Evolutionary conservation across 2,329 filamentous ascomycete genomes (phyloP).

Genomic region (Teratosphaeria nubilosa): DNA sequence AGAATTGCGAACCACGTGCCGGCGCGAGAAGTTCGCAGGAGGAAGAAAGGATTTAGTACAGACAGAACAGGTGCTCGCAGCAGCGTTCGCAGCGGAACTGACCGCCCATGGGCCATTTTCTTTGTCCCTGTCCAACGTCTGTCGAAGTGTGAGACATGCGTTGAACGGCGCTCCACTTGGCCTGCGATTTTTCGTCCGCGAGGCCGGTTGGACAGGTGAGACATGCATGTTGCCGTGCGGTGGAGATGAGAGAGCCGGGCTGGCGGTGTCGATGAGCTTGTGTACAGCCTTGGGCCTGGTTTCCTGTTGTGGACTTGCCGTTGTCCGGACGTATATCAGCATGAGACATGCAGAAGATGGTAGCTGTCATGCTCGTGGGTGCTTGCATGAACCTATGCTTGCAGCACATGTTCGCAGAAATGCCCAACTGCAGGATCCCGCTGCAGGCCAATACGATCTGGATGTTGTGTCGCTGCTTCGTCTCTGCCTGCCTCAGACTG

Average conservation of each 20-base stretch:
- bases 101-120: slow-evolving; percentile 3
- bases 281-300: neutral
- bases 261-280: neutral
- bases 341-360: neutral
- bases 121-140: slow-evolving; percentile 3
- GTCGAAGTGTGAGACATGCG: slow-evolving; percentile 5
- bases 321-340: neutral
- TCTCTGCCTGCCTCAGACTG: neutral
- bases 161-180: neutral
- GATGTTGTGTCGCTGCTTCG: neutral
- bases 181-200: neutral
- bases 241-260: neutral
- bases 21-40: slow-evolving; percentile 2
- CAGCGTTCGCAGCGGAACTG: slow-evolving; percentile 8
- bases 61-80: slow-evolving; percentile 1
- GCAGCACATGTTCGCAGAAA: neutral
- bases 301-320: neutral
- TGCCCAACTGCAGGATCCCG: neutral
- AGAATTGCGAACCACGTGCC: slow-evolving; percentile 1
- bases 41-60: neutral
- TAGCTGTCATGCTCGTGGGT: neutral
- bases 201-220: neutral
- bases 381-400: neutral
- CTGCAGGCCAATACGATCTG: neutral
- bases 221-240: slow-evolving; percentile 2